Evolutionary conservation across 306 rosid species (phyloP), one percentile per base, ranked within the genome.

Genomic region (Amphicarpaea edgeworthii): DNA sequence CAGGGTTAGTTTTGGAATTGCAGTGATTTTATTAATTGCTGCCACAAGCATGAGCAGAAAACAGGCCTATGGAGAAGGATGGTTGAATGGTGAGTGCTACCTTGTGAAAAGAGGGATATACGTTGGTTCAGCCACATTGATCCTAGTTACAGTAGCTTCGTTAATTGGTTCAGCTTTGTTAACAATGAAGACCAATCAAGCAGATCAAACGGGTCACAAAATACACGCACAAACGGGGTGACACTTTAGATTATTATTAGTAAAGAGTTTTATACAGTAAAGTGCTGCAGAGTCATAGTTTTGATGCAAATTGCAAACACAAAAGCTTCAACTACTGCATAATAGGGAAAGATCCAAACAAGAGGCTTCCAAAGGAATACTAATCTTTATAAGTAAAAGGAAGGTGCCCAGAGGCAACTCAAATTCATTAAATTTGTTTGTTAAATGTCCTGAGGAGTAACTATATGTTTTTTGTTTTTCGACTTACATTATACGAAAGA

Each of bases 11-110:
- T 94, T 92, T 84, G 93, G 85, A 68, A 58, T 85, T 26, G 94
- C 83, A 28, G 83, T 78, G 12, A 53, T 79, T 23, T 43, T 94
- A 67, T 58, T 94, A 78, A 68, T 88, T 21, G 53, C 75, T 42
- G 92, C 88, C 7, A 83, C 88, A 67, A 94, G 98, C 77, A 94
- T 94, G 97, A 94, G 82, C 84, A 85, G 72, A 63, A 79, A 16
- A 46, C 98, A 94, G 45, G 21, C 79, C 6, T 94, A 92, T 82
- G 92, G 95, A 17, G 65, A 42, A 71, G 98, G 96, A 43, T 94
- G 98, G 98, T 72, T 94, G 60, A 77, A 86, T 49, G 93, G 96
- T n/a, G 91, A 94, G 47, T 94, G 98, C 79, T 94, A 92, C 79
- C 28, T 90, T 0, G 97, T 92, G 45, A 94, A 76, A 70, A 57